Percentiles rank a stretch among this genome's conserved stretches.
Conservation (phyloP, 2,329 filamentous ascomycete genomes). For the Trichoderma pleuroti region DNA sequence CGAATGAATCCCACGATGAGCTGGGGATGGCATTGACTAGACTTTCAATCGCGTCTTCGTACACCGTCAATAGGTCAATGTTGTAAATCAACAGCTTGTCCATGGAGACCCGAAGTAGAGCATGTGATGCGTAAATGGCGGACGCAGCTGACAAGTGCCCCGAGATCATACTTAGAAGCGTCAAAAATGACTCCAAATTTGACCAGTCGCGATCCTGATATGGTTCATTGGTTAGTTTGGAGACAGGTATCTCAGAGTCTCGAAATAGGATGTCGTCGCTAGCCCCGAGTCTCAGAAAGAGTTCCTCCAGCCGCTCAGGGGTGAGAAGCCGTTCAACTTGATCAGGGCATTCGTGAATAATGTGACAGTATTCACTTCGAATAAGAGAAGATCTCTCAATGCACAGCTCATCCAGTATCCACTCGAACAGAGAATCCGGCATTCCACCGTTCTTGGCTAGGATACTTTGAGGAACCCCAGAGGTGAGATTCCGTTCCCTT, state of each 20-base stretch:
- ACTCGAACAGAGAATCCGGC: slow-evolving; percentile 62
- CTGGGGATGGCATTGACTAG: slow-evolving; percentile 43
- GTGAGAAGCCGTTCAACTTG: slow-evolving; percentile 46
- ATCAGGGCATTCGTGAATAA: slow-evolving; percentile 46
- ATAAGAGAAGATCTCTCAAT: slow-evolving; percentile 53
- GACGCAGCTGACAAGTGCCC: slow-evolving; percentile 33
- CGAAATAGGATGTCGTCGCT: slow-evolving; percentile 41
- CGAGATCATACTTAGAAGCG: slow-evolving; percentile 40
- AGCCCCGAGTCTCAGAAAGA: slow-evolving; percentile 60
- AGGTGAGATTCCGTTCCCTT: slow-evolving; percentile 58
- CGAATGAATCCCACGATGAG: slow-evolving; percentile 39
- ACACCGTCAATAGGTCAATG: slow-evolving; percentile 38
- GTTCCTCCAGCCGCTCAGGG: slow-evolving; percentile 41
- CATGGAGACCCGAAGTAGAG: slow-evolving; percentile 53
- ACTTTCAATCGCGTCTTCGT: slow-evolving; percentile 42
- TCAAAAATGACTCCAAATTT: slow-evolving; percentile 42
- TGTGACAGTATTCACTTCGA: slow-evolving; percentile 56
- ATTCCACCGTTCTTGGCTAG: slow-evolving; percentile 36
- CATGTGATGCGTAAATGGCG: slow-evolving; percentile 40
- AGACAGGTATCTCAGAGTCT: slow-evolving; percentile 23
- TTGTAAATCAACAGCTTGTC: slow-evolving; percentile 49
- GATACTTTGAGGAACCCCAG: slow-evolving; percentile 58
- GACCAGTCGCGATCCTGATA: slow-evolving; percentile 45
- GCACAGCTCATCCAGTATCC: slow-evolving; percentile 61
- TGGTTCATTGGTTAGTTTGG: slow-evolving; percentile 27